Evolutionary conservation across 495 filamentous ascomycete species (phyloP).

Genomic region (Amphirosellinia nigrospora): DNA sequence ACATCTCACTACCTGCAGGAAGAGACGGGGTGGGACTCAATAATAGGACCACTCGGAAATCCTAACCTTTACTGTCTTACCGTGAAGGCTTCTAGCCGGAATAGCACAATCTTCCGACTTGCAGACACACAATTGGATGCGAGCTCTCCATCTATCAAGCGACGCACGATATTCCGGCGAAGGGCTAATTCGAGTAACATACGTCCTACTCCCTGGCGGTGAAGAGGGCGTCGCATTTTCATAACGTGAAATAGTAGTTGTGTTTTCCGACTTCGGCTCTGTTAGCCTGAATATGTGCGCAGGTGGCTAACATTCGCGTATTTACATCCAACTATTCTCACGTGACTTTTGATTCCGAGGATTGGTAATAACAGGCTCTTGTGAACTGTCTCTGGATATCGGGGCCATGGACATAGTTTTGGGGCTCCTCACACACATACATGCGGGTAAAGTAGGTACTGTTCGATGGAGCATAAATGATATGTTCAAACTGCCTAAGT

Average conservation of each 20-base stretch:
- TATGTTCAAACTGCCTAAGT: neutral
- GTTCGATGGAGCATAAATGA: neutral
- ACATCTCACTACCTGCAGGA: neutral
- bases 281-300: neutral
- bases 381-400: neutral
- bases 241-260: neutral
- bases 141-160: neutral
- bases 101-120: neutral
- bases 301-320: neutral
- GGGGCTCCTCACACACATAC: neutral
- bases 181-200: conserved; percentile 1
- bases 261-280: neutral
- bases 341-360: neutral
- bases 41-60: conserved; percentile 14
- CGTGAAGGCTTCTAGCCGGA: neutral
- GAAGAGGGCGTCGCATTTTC: neutral
- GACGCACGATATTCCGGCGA: conserved; percentile 1
- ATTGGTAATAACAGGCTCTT: neutral
- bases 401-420: neutral
- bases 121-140: conserved; percentile 10
- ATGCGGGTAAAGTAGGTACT: neutral
- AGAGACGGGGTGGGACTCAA: neutral
- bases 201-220: neutral
- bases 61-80: conserved; percentile 15
- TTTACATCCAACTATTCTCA: neutral